Base-by-base conservation (phyloP, 305 asterid genomes). In the Fraxinus sp. region DNA sequence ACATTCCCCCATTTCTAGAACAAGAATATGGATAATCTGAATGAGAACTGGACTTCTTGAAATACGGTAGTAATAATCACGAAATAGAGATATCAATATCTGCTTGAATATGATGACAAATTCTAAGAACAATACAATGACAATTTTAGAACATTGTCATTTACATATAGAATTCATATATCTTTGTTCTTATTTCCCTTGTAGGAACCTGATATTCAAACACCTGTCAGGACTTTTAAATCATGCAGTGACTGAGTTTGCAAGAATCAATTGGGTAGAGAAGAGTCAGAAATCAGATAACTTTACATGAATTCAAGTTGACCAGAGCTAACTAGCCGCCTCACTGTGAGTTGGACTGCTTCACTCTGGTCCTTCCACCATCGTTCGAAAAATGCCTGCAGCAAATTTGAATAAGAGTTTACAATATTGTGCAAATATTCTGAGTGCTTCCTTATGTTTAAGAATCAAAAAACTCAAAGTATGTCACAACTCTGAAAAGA, bases 321-420 rank as follows among this genome's bases (percentile, higher is more conserved):
- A 87, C 98, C 98, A 16, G 94, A 87, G 84, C 86, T 55, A 41
- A 94, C 97, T 11, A 93, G 95, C 77, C 83, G 87, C 87, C 83
- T 94, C 85, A 92, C 97, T 90, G 86, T 91, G 78, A 80, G 82
- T 89, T 90, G 90, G 68, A 91, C 87, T 49, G 87, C 33, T 43
- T 87, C 90, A 68, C 94, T 87, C 89, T 94, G 98, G 86, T 91
- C 93, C 35, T 86, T 89, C 98, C 98, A 94, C 98, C 98, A 94
- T 81, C 98, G 89, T 90, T 92, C 89, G 66, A 94, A 93, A 90
- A 92, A 94, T 37, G 98, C 97, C 97, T 92, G 82, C 39, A 86
- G 73, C 80, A 83, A 33, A 79, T 28, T 57, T 57, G 24, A n/a
- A 71, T 36, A 28, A 28, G 18, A 70, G 76, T 13, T 71, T 71